Evolutionary conservation across 208 protist species (phyloP).

Genomic region (Leishmania mexicana): DNA sequence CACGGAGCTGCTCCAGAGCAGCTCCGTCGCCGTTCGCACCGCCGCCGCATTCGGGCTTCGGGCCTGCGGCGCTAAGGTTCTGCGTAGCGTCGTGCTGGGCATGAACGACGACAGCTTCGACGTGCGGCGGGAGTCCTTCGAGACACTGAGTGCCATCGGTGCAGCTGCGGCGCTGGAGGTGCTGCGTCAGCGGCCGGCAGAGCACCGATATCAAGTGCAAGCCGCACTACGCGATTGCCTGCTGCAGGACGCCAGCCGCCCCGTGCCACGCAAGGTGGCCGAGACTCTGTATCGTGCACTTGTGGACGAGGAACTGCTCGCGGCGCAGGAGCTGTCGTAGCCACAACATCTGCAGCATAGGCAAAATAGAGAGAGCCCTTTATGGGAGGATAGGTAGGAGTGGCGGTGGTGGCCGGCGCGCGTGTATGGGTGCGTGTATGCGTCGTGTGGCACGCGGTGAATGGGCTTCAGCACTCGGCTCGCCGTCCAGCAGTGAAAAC

Average conservation of each 20-base stretch:
- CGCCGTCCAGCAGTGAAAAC: neutral
- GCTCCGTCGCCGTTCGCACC: conserved; percentile 30
- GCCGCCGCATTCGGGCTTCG: conserved; percentile 70
- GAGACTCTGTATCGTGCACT: conserved; percentile 43
- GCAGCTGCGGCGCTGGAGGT: conserved; percentile 37
- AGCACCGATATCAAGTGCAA: conserved; percentile 53
- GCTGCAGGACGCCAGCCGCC: conserved; percentile 48
- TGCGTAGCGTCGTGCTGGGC: conserved; percentile 59
- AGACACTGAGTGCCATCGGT: conserved; percentile 50
- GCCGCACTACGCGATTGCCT: conserved; percentile 63
- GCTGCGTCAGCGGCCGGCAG: conserved; percentile 38
- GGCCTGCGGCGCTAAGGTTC: conserved; percentile 55
- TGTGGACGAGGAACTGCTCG: neutral
- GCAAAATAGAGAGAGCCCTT: neutral
- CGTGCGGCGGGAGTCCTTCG: conserved; percentile 62
- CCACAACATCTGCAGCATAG: neutral
- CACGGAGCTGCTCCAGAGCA: conserved; percentile 51
- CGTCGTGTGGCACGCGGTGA: neutral
- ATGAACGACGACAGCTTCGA: conserved; percentile 59
- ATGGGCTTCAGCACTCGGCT: neutral
- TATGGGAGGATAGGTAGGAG: neutral
- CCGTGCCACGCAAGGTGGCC: conserved; percentile 30
- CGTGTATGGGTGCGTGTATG: neutral
- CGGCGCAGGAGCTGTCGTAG: neutral
- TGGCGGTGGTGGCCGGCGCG: neutral